Conservation (phyloP, 2,329 filamentous ascomycete genomes). For the Aurifilum marmelostoma region DNA sequence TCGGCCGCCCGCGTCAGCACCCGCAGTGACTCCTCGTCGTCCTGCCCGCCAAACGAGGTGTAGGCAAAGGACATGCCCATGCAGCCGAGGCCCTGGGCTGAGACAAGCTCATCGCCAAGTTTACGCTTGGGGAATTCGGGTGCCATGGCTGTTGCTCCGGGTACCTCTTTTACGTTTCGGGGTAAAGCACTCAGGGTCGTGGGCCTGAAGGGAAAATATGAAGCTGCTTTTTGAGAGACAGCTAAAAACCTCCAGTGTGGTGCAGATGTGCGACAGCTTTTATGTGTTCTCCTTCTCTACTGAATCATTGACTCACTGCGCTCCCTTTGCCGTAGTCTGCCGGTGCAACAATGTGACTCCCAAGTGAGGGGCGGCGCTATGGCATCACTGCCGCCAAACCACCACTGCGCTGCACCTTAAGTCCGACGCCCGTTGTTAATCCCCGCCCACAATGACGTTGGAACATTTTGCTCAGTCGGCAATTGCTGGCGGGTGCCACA, state of each 20-base stretch:
- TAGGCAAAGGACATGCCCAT: conserved; percentile 29
- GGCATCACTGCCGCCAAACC: not conserved
- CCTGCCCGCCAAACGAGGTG: conserved; percentile 28
- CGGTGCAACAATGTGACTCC: not conserved
- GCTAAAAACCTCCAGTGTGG: not conserved
- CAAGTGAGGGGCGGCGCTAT: not conserved
- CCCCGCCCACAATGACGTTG: conserved; percentile 1
- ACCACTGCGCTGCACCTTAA: not conserved
- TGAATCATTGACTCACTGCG: not conserved
- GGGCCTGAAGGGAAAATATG: not conserved
- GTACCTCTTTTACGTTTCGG: conserved; percentile 14
- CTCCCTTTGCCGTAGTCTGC: too few relatives aligned
- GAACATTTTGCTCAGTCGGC: not conserved
- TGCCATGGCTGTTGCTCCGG: conserved; percentile 6
- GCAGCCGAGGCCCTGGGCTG: conserved; percentile 24
- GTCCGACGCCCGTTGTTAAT: not conserved
- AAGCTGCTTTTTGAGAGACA: not conserved
- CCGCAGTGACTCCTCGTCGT: conserved; percentile 29
- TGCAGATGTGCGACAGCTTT: not conserved
- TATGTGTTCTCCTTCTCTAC: not conserved
- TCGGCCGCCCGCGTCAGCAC: conserved; percentile 31
- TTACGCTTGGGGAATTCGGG: conserved; percentile 24
- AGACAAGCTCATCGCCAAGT: conserved; percentile 26
- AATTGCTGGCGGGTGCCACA: not conserved
- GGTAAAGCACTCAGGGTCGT: not conserved